These are phyloP conservation scores for Clavispora asparagi DNA, from an alignment of 805 yeast species.

Conservation along the genomic window DNA sequence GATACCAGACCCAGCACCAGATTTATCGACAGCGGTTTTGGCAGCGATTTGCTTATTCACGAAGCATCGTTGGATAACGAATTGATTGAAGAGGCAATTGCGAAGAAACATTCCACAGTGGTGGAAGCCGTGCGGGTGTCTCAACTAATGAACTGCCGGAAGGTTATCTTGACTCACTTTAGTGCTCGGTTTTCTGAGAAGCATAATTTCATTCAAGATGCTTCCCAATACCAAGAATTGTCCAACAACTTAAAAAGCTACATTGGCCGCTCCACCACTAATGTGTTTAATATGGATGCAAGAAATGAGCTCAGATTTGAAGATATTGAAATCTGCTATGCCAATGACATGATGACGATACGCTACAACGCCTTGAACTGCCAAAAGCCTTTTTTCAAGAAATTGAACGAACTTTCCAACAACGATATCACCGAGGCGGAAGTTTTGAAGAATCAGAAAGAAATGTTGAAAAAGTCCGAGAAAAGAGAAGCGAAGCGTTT, in stretches of 20 bases:
- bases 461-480: conserved; percentile 20
- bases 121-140: conserved; percentile 78
- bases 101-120: conserved; percentile 83
- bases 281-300: conserved; percentile 18
- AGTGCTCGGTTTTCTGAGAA: conserved; percentile 69
- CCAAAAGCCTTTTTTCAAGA: conserved; percentile 21
- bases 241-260: conserved; percentile 24
- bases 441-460: conserved; percentile 21
- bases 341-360: conserved; percentile 35
- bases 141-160: conserved; percentile 63
- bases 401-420: conserved; percentile 21
- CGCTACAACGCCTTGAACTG: conserved; percentile 22
- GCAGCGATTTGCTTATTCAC: conserved; percentile 76
- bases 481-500: conserved; percentile 33
- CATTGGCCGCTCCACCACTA: conserved; percentile 20
- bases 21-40: conserved; percentile 62
- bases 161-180: conserved; percentile 81
- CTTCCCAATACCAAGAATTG: conserved; percentile 17
- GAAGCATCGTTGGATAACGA: conserved; percentile 90
- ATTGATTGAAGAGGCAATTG: conserved; percentile 67
- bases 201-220: conserved; percentile 23
- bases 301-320: conserved; percentile 13
- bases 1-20: conserved; percentile 80
- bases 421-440: conserved; percentile 12
- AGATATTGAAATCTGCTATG: conserved; percentile 35